A percentile compares a stretch with the other conserved stretches of the same genome.
phyloP scores from a whole-genome alignment of 1,139 yeast genomes.

The Lodderomyces oxycetoniae region DNA sequence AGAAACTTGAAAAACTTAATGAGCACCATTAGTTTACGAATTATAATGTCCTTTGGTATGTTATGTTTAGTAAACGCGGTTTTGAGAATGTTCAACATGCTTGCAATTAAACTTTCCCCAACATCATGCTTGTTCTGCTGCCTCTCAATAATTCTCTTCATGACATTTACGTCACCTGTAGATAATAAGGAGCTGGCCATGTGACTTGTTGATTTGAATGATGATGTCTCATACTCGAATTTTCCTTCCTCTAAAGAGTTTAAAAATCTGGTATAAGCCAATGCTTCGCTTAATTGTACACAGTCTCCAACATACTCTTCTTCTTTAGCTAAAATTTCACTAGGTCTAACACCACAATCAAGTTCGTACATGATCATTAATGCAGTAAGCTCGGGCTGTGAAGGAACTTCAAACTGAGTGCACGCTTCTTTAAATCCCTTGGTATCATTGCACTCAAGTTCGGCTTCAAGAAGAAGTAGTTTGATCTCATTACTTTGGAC shows the following conservation, averaged over 20 bases:
- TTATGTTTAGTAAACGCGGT: slow-evolving; percentile 1
- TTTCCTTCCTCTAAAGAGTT: slow-evolving; percentile 13
- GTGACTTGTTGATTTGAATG: slow-evolving; percentile 11
- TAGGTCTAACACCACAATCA: slow-evolving; percentile 7
- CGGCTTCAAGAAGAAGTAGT: slow-evolving; percentile 10
- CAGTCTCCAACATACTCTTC: slow-evolving; percentile 12
- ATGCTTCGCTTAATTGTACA: slow-evolving; percentile 15
- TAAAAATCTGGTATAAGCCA: slow-evolving; percentile 22
- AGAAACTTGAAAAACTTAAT: slow-evolving; percentile 21
- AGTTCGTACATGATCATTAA: slow-evolving; percentile 24
- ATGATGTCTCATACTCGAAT: neutral
- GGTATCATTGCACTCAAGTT: slow-evolving; percentile 8
- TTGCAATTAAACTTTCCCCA: slow-evolving; percentile 4
- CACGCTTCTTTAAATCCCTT: neutral
- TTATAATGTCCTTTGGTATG: slow-evolving; percentile 1
- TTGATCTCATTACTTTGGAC: neutral
- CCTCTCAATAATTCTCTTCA: slow-evolving; percentile 15
- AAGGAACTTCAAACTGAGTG: too few relatives aligned
- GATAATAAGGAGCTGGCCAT: slow-evolving; percentile 10
- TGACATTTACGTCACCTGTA: slow-evolving; percentile 13
- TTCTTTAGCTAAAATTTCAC: slow-evolving; percentile 16
- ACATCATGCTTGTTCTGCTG: slow-evolving; percentile 12
- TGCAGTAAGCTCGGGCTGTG: slow-evolving; percentile 13
- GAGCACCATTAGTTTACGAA: slow-evolving; percentile 11
- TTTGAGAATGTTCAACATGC: slow-evolving; percentile 5